These are phyloP conservation scores for Schizochytrium sp. DNA, from an alignment of 108 stramenopile species.

Conservation along the genomic window DNA sequence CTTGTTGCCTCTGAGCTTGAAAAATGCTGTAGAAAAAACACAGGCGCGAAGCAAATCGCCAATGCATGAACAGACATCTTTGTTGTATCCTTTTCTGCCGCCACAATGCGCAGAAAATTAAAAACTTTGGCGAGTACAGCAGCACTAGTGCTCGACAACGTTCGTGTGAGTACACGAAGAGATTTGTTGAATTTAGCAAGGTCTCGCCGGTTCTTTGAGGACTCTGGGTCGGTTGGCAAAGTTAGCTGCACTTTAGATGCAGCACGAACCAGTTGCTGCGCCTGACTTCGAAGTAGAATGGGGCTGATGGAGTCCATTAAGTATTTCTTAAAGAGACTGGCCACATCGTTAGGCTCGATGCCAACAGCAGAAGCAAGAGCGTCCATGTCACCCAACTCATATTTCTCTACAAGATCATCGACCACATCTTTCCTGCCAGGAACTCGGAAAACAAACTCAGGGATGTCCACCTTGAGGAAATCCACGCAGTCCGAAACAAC, in stretches of 20 bases:
- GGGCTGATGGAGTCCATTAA: slow-evolving; percentile 9
- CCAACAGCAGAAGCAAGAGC: background rate
- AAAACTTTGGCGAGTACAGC: slow-evolving; percentile 46
- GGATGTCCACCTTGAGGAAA: slow-evolving; percentile 30
- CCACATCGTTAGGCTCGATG: slow-evolving; percentile 30
- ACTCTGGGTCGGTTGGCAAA: background rate
- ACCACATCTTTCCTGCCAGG: slow-evolving; percentile 55
- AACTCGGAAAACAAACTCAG: slow-evolving; percentile 48
- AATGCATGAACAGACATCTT: slow-evolving; percentile 51
- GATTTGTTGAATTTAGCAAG: slow-evolving; percentile 35
- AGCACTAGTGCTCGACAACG: background rate
- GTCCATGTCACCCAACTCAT: slow-evolving; percentile 3
- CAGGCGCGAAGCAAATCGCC: slow-evolving; percentile 48
- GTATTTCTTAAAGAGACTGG: slow-evolving; percentile 50
- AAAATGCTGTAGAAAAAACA: slow-evolving; percentile 12
- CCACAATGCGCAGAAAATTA: background rate
- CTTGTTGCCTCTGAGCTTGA: background rate
- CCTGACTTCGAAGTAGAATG: slow-evolving; percentile 6
- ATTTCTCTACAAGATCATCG: slow-evolving; percentile 38
- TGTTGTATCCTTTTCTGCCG: background rate
- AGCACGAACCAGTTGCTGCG: background rate
- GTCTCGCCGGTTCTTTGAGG: background rate
- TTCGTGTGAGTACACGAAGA: background rate
- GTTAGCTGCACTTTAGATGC: slow-evolving; percentile 31
- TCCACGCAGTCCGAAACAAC: slow-evolving; percentile 44